These are phyloP conservation scores for Hypholoma fasciculare DNA, from an alignment of 768 basidiomycete species.

Conservation along the genomic window DNA sequence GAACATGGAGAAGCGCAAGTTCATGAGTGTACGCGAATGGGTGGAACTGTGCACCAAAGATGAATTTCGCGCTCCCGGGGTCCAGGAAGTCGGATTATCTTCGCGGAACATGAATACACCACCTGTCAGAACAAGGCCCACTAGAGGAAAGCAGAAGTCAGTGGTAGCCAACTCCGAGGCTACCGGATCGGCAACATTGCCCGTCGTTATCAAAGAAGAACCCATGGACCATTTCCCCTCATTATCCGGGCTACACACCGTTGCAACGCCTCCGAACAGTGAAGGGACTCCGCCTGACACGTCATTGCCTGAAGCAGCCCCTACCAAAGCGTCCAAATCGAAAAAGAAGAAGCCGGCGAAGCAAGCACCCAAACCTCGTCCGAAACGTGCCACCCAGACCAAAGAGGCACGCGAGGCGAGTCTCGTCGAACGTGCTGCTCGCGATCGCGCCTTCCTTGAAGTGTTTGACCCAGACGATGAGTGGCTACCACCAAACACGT, in stretches of 20 bases:
- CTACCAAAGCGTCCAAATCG: slow-evolving; percentile 11
- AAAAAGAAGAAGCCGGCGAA: slow-evolving; percentile 22
- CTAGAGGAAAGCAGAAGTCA: slow-evolving; percentile 45
- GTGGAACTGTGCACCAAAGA: slow-evolving; percentile 72
- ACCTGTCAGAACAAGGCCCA: slow-evolving; percentile 27
- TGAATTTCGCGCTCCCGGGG: slow-evolving; percentile 73
- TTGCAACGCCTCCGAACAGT: slow-evolving; percentile 42
- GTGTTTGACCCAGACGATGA: slow-evolving; percentile 69
- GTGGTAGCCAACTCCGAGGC: slow-evolving; percentile 37
- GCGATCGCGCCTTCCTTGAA: slow-evolving; percentile 59
- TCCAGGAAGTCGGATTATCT: slow-evolving; percentile 64
- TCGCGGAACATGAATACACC: slow-evolving; percentile 34
- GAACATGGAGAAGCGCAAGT: slow-evolving; percentile 85
- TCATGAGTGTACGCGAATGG: slow-evolving; percentile 89
- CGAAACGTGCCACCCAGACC: slow-evolving; percentile 38
- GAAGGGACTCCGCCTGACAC: slow-evolving; percentile 28
- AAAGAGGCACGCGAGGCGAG: slow-evolving; percentile 50
- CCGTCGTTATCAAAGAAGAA: slow-evolving; percentile 49
- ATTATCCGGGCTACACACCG: slow-evolving; percentile 18
- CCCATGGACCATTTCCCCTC: slow-evolving; percentile 34
- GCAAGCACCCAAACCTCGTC: slow-evolving; percentile 28
- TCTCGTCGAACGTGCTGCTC: slow-evolving; percentile 45
- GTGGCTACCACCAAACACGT: slow-evolving; percentile 82
- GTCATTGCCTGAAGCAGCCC: slow-evolving; percentile 21
- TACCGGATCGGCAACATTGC: slow-evolving; percentile 40